A percentile compares a stretch with the other conserved stretches of the same genome.
These are phyloP conservation scores for Pseudogymnoascus sp. DNA, from an alignment of 2,329 filamentous ascomycete species.

Conservation along the genomic window DNA sequence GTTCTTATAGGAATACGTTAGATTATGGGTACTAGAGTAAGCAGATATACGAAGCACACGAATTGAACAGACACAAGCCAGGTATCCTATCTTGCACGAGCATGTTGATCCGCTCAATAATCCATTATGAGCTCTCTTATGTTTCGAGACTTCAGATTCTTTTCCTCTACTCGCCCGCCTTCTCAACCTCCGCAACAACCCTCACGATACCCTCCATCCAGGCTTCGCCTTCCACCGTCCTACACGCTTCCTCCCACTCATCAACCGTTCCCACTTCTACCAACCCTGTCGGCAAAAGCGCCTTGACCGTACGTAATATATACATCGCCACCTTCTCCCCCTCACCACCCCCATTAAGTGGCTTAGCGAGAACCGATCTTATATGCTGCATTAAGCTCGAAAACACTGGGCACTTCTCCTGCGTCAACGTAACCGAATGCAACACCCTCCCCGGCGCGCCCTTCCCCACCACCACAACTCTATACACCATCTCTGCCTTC, in stretches of 20 bases:
- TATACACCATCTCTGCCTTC: slow-evolving; percentile 14
- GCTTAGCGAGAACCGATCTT: slow-evolving; percentile 10
- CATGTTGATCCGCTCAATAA: neutral
- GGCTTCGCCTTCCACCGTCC: slow-evolving; percentile 17
- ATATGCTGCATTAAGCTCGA: slow-evolving; percentile 21
- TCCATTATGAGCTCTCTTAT: neutral
- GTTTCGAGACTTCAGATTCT: neutral
- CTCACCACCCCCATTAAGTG: slow-evolving; percentile 13
- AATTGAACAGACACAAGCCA: neutral
- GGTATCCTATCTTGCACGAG: neutral
- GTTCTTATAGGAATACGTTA: neutral
- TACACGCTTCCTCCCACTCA: slow-evolving; percentile 18
- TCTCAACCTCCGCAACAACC: slow-evolving; percentile 18
- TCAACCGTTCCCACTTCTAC: slow-evolving; percentile 20
- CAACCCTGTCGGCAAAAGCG: slow-evolving; percentile 19
- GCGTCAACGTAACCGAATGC: slow-evolving; percentile 16
- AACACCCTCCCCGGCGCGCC: slow-evolving; percentile 15
- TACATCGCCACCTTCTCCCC: slow-evolving; percentile 10
- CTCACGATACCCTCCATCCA: slow-evolving; percentile 27
- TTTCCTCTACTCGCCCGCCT: neutral
- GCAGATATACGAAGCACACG: neutral
- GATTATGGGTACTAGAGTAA: neutral
- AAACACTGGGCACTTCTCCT: slow-evolving; percentile 19
- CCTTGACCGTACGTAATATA: slow-evolving; percentile 14
- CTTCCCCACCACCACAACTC: slow-evolving; percentile 21